Base-by-base conservation (phyloP, 257 asterid genomes). In the Jasminum sambac region DNA sequence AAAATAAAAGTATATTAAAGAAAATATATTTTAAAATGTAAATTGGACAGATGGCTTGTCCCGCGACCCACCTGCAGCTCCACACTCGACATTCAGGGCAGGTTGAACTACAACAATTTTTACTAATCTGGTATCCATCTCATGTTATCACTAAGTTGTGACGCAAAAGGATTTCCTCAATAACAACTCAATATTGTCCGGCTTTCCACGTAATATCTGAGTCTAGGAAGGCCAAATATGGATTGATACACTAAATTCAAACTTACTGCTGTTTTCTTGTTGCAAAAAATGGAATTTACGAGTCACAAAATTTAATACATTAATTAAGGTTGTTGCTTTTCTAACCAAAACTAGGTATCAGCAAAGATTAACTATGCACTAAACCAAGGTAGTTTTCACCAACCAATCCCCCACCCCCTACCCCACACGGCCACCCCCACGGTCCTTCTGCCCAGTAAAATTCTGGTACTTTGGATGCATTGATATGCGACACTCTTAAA, bases 221-320 rank as follows among this genome's bases (percentile, higher is more conserved):
- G 16, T 34, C 30, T 57, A 58, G 55, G 74, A 62, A 50, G 58
- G 67, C 39, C 37, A 76, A 59, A 76, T 44, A 43, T 41, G 48
- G 55, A 70, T 55, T 41, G 60, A 38, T 67, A 52, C 43, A 68
- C 46, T 70, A 73, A 68, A 64, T 64, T 40, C 36, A 63, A 78
- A 83, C 61, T 55, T 67, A 55, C 83, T 84, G 86, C 64, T 65
- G 19, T 64, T 25, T 78, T 57, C n/a, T 52, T 80, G 72, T 5
- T 81, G 64, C 84, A 83, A 75, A 68, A 82, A 78, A 66, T 85
- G 46, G 90, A 79, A 83, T 8, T 9, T 57, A 78, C 70, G 76
- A 86, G 84, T 90, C 89, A 84, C 66, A 34, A 55, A 75, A 62
- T 67, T 55, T 55, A 55, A 55, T 55, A 48, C 78, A 59, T 78